Percentiles rank a stretch among this genome's conserved stretches.
Evolutionary conservation across 495 filamentous ascomycete genomes (phyloP).

Genomic region (Daldinia concentrica): DNA sequence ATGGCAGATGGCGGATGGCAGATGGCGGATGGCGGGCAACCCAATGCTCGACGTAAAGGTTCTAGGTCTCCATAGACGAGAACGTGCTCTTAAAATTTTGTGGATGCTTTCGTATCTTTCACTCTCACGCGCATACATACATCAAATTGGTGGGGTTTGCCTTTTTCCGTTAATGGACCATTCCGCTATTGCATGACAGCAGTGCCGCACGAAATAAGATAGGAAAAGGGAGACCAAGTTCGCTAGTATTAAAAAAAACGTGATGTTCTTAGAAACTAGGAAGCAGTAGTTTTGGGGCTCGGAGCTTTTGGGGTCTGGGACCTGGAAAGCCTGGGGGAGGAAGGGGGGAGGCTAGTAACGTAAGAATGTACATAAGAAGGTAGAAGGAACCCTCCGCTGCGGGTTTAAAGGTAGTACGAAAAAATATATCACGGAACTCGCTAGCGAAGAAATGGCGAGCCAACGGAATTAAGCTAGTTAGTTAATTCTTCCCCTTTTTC

Average conservation of each 20-base stretch:
- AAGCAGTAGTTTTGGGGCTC: not conserved
- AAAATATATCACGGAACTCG: constrained; percentile 10
- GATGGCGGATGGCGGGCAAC: constrained; percentile 11
- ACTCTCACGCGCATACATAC: constrained; percentile 24
- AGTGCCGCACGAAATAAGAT: constrained; percentile 11
- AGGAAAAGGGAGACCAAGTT: not conserved
- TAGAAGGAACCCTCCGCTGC: constrained; percentile 10
- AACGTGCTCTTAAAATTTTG: constrained; percentile 21
- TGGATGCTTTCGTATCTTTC: constrained; percentile 32
- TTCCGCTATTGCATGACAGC: constrained; percentile 13
- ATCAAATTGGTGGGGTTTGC: constrained; percentile 28
- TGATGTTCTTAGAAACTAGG: not conserved
- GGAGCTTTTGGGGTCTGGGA: not conserved
- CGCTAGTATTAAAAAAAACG: not conserved
- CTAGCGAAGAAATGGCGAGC: constrained; percentile 10
- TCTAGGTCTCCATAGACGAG: constrained; percentile 25
- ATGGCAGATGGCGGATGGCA: too few species aligned
- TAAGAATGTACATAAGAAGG: not conserved
- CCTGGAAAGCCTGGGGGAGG: constrained; percentile 3
- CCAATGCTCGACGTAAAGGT: constrained; percentile 15
- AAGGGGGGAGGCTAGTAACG: not conserved
- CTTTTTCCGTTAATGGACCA: constrained; percentile 26
- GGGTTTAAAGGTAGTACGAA: constrained; percentile 22
- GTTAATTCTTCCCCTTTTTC: not conserved
- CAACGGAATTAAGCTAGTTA: constrained; percentile 10